Evolutionary conservation across 306 rosid genomes (phyloP), one percentile per base, ranked within the genome.

Genomic region (Corylus americana): DNA sequence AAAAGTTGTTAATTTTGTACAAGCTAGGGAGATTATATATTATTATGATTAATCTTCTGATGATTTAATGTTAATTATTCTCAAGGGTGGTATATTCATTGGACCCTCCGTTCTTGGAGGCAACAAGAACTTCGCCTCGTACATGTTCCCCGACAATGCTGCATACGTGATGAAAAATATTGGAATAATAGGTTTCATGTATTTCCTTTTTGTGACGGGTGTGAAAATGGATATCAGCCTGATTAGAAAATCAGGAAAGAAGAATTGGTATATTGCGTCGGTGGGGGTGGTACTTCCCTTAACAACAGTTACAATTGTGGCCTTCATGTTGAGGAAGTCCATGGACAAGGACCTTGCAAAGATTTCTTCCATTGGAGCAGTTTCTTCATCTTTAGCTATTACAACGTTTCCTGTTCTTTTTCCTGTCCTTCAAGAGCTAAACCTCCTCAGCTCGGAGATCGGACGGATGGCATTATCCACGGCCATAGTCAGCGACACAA

Each of bases 61-160:
- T 31, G 7, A 35, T 66, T 75, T 68, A 17, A 64, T 81, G 69
- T 73, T 84, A 31, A 31, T 84, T 57, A 7, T 5, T 42, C 45
- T 42, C n/a, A 70, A 94, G 98, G 97, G 92, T 25, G 98, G 97
- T 10, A 85, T 92, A 2, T 70, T 94, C 45, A 2, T 94, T 55
- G 98, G 97, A 53, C 97, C 98, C n/a, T 82, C 95, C 0, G 77
- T 91, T 75, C 72, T 94, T 10, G 91, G 93, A 5, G 84, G 81
- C 68, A 78, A 31, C 75, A 74, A 50, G 79, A 85, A 81, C 78
- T 87, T 81, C 70, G 45, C 22, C 13, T 63, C 14, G 5, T 2
- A 78, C 0, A 6, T 90, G 17, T 62, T 49, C 18, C 86, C 85
- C 0, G 86, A 61, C 0, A 42, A 85, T 9, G 66, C 87, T 0